phyloP scores from a whole-genome alignment of 2,329 filamentous ascomycete species.

The Cladophialophora immunda region DNA sequence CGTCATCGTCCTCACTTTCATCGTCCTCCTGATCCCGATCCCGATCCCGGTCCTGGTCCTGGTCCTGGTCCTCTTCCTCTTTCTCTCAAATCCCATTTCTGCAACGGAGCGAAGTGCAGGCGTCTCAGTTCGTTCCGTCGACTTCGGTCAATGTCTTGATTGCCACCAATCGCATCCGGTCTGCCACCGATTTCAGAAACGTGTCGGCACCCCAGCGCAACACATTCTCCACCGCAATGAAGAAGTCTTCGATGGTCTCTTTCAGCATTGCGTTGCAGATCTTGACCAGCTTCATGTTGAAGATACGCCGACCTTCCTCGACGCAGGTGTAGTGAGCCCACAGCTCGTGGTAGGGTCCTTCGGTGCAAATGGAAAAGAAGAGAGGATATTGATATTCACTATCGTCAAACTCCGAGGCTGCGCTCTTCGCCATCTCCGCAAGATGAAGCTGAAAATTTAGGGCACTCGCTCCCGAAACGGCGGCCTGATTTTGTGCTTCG shows the following conservation, averaged over 20 bases:
- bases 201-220: constrained; percentile 26
- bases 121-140: too few species aligned
- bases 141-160: too few species aligned
- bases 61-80: too few species aligned
- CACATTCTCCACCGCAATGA: constrained; percentile 28
- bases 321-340: constrained; percentile 35
- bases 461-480: constrained; percentile 32
- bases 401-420: constrained; percentile 1
- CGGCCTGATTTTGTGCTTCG: constrained; percentile 37
- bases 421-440: constrained; percentile 11
- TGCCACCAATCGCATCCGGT: too few species aligned
- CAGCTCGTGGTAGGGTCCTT: constrained; percentile 42
- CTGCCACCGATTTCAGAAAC: constrained; percentile 32
- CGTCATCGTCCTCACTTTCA: too few species aligned
- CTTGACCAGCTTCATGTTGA: constrained; percentile 28
- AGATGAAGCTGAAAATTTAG: constrained; percentile 30
- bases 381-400: constrained; percentile 34
- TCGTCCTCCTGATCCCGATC: too few species aligned
- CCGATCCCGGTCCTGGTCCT: too few species aligned
- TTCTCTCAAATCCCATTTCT: too few species aligned
- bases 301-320: constrained; percentile 24
- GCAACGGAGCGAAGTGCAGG: too few species aligned
- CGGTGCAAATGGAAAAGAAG: constrained; percentile 41
- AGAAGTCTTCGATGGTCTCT: constrained; percentile 23
- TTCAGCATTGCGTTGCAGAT: constrained; percentile 24